Evolutionary conservation across 345 rosid species (phyloP).

Genomic region (Citrus maxima): DNA sequence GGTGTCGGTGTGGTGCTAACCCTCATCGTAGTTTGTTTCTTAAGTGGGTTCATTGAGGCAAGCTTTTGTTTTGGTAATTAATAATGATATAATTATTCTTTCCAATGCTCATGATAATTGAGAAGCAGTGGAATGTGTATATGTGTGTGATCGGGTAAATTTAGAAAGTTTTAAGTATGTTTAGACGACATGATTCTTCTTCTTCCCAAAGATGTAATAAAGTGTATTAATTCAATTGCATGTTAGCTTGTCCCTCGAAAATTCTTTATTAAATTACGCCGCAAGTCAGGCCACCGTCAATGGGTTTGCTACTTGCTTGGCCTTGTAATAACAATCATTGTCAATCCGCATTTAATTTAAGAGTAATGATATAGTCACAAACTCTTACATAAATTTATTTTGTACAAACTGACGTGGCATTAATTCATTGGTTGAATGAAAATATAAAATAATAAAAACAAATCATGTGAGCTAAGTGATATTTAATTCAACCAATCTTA

Average conservation of each 20-base stretch:
- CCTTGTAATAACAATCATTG: background rate
- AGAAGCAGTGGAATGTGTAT: too few species aligned
- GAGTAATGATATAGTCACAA: too few species aligned
- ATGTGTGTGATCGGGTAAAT: background rate
- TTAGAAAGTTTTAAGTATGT: background rate
- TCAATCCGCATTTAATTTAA: background rate
- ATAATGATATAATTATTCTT: background rate
- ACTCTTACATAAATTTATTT: too few species aligned
- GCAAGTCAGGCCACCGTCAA: conserved; percentile 15
- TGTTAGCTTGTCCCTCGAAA: background rate
- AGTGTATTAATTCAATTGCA: background rate
- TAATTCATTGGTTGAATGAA: too few species aligned
- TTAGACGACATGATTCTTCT: background rate
- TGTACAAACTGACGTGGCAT: too few species aligned
- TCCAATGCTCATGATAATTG: background rate
- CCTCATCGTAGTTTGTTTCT: background rate
- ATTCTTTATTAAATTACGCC: conserved; percentile 13
- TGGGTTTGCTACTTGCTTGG: background rate
- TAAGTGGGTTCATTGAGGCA: background rate
- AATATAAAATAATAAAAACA: too few species aligned
- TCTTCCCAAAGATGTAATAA: background rate
- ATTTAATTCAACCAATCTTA: too few species aligned
- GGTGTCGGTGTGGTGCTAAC: conserved; percentile 26
- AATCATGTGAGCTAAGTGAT: too few species aligned
- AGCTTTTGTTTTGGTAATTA: too few species aligned